Base-by-base conservation (phyloP, 2,329 filamentous ascomycete species). In the Mollisiaceae sp. region DNA sequence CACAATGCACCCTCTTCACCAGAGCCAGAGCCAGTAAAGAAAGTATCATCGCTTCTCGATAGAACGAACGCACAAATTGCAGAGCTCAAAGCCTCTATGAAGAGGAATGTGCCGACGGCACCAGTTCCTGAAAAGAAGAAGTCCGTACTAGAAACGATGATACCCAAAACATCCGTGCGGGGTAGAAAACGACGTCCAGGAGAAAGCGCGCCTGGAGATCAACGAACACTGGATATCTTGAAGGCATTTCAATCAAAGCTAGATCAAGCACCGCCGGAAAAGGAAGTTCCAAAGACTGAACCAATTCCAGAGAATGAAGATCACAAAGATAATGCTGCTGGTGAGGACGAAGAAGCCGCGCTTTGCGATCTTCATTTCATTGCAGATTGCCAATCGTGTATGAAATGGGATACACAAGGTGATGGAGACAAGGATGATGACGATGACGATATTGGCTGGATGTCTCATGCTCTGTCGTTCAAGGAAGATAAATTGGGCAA, bases 331-430 rank as follows among this genome's bases (percentile, higher is more conserved):
- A 65, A 68, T 4, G 75, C 75, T 38, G 73, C 76, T 3, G 77
- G 75, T 67, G 83, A 84, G 20, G 89, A 89, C 2, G 87, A 91
- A 45, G 92, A 96, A 76, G 89, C 88, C 2, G 85, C 85, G 59
- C 83, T 96, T 4, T 99, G 95, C 75, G 95, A 98, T 77, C 80
- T 99, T 41, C 95, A 99, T 77, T 99, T 98, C 78, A 96, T 99
- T 69, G 91, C 91, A 58, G 92, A 96, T 73, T 99, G 95, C 77
- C 93, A 97, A 76, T 97, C 93, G 54, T 98, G 95, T 77, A 88
- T 87, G 65, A 86, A 90, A 0, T 97, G 94, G 93, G 91, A 96
- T 74, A 76, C 76, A 6, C 75, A 79, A 41, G 72, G 71, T 18
- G 78, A 80, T 12, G 83, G 82, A 47, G 86, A 83, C 3, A 81